A percentile compares a stretch with the other conserved stretches of the same genome.
phyloP scores from a whole-genome alignment of 1,284 basidiomycete species.

The Fomes fomentarius region DNA sequence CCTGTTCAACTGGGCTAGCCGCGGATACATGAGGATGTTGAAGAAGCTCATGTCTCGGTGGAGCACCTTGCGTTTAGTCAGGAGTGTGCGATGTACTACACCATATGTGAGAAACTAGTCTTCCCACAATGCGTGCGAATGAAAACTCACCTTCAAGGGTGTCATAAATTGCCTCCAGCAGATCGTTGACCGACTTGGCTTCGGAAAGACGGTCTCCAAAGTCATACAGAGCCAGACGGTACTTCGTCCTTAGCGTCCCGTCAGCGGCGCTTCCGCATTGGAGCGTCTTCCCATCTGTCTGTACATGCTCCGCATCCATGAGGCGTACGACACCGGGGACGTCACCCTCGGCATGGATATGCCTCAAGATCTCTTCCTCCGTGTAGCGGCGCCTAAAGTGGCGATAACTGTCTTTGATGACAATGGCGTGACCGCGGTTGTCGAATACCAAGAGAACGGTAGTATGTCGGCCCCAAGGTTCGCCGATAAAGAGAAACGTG shows the following conservation, averaged over 20 bases:
- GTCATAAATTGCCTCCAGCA: neutral
- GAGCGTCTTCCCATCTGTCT: neutral
- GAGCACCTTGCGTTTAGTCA: neutral
- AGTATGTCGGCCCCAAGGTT: neutral
- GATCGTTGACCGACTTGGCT: neutral
- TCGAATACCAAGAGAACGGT: neutral
- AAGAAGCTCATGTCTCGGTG: conserved; percentile 13
- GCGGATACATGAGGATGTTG: conserved; percentile 14
- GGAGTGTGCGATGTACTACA: conserved; percentile 6
- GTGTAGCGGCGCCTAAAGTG: neutral
- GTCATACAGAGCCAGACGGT: neutral
- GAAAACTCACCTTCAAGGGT: neutral
- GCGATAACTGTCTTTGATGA: conserved; percentile 2
- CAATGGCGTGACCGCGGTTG: neutral
- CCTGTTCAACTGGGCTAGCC: neutral
- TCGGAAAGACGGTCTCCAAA: neutral
- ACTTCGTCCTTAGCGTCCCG: neutral
- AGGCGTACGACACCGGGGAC: conserved; percentile 6
- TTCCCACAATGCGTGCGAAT: too few relatives aligned
- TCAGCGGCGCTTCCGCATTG: neutral
- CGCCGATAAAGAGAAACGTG: neutral
- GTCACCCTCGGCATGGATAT: neutral
- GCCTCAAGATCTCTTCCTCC: neutral
- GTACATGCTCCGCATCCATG: neutral
- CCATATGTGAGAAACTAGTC: too few relatives aligned